These are phyloP conservation scores for Leucosporidium yakuticum DNA, from an alignment of 768 basidiomycete species.

Conservation along the genomic window DNA sequence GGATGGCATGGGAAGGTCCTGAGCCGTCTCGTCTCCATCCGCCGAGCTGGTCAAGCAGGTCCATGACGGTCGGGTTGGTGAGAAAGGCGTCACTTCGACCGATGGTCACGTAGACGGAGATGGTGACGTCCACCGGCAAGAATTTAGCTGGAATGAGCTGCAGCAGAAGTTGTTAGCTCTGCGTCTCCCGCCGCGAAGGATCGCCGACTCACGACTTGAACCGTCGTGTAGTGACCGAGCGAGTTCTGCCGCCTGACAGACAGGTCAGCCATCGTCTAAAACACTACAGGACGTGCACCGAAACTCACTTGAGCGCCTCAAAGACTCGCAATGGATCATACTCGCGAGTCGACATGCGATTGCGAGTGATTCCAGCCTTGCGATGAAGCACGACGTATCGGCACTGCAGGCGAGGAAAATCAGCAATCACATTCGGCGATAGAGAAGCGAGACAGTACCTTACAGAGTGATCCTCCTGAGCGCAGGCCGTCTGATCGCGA, in stretches of 20 bases:
- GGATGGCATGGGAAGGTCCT: not conserved
- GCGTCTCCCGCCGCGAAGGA: too few species aligned
- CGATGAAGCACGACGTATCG: slow-evolving; percentile 1
- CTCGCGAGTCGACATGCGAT: slow-evolving; percentile 7
- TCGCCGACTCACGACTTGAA: slow-evolving; percentile 1
- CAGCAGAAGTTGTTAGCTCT: not conserved
- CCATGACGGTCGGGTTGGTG: not conserved
- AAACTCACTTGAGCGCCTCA: slow-evolving; percentile 4
- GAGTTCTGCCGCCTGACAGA: not conserved
- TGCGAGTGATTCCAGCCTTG: not conserved
- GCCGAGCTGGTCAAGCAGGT: not conserved
- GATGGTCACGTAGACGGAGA: not conserved
- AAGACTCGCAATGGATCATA: slow-evolving; percentile 1
- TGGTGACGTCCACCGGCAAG: not conserved
- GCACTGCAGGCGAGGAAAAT: not conserved
- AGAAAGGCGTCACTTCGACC: not conserved
- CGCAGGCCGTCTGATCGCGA: not conserved
- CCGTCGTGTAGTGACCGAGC: not conserved
- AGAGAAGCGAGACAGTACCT: not conserved
- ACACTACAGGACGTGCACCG: too few species aligned
- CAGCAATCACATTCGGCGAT: too few species aligned
- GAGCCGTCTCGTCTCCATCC: not conserved
- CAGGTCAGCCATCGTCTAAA: not conserved
- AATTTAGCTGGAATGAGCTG: not conserved
- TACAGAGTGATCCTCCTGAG: slow-evolving; percentile 1